Conservation (phyloP, 2,329 filamentous ascomycete species). For the Canariomyces notabilis region DNA sequence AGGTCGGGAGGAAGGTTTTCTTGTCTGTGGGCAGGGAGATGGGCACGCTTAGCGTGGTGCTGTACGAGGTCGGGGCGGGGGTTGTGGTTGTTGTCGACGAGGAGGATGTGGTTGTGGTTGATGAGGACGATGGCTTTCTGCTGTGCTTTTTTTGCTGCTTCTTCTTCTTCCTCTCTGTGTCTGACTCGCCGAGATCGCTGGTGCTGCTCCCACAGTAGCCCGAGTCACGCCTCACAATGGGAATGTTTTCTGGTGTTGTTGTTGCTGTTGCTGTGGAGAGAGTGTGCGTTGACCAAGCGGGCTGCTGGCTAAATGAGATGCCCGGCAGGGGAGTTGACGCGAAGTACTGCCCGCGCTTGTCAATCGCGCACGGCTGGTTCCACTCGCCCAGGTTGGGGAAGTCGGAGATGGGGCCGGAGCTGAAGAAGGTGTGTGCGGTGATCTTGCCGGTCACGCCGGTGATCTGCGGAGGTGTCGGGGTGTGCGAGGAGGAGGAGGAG, state of each 20-base stretch:
- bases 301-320: conserved; percentile 30
- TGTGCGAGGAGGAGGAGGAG: conserved; percentile 16
- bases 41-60: conserved; percentile 42
- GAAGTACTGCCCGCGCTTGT: conserved; percentile 43
- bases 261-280: no score
- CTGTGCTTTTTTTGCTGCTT: conserved; percentile 3
- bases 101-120: background rate
- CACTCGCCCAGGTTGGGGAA: conserved; percentile 48
- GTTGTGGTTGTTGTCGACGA: conserved; percentile 6
- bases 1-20: conserved; percentile 51
- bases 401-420: conserved; percentile 39
- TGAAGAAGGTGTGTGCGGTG: conserved; percentile 48
- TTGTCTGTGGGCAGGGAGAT: conserved; percentile 42
- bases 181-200: conserved; percentile 7
- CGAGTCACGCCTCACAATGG: conserved; percentile 43
- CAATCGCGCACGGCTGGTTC: conserved; percentile 33
- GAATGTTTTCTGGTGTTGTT: no score
- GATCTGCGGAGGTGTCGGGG: conserved; percentile 44
- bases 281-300: conserved; percentile 39
- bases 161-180: background rate
- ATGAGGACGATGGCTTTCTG: background rate
- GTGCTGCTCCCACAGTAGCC: conserved; percentile 49
- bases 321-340: conserved; percentile 40
- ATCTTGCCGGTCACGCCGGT: conserved; percentile 47
- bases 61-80: conserved; percentile 32